A percentile compares a stretch with the other conserved stretches of the same genome.
These are phyloP conservation scores for Guadua angustifolia DNA, from an alignment of 176 grass and related monocot species.

Conservation along the genomic window DNA sequence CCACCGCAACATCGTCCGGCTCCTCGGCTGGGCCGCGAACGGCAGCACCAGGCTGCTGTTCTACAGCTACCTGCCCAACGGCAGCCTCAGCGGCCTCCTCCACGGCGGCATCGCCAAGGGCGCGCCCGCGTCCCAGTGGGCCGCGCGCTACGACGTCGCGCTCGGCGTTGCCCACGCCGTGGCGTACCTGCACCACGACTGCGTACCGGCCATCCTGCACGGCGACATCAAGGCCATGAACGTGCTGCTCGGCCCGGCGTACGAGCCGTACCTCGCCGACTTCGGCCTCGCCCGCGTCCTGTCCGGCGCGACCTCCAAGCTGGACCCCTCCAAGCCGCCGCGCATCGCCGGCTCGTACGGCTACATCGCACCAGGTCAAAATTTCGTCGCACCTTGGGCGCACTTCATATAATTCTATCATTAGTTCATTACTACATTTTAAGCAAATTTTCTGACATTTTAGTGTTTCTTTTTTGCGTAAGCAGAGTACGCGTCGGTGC, in stretches of 20 bases:
- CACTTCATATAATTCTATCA: neutral
- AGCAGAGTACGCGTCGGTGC: slow-evolving; percentile 91
- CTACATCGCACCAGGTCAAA: slow-evolving; percentile 89
- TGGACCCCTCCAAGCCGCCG: slow-evolving; percentile 48
- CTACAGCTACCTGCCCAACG: slow-evolving; percentile 88
- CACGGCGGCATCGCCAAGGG: slow-evolving; percentile 62
- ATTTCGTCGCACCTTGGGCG: neutral
- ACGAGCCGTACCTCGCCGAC: slow-evolving; percentile 95
- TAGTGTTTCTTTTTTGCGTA: neutral
- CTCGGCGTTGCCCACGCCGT: slow-evolving; percentile 85
- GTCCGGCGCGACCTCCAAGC: slow-evolving; percentile 40
- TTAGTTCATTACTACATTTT: neutral
- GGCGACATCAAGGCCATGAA: slow-evolving; percentile 97
- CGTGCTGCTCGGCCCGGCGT: slow-evolving; percentile 73
- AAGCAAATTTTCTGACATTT: neutral
- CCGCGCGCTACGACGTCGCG: slow-evolving; percentile 66
- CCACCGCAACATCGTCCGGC: slow-evolving; percentile 89
- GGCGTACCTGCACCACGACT: slow-evolving; percentile 95
- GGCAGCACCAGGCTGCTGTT: slow-evolving; percentile 70
- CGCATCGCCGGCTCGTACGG: slow-evolving; percentile 87
- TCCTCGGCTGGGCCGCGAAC: slow-evolving; percentile 85
- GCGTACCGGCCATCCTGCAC: slow-evolving; percentile 92
- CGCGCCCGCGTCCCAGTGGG: slow-evolving; percentile 59
- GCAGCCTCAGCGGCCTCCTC: slow-evolving; percentile 80
- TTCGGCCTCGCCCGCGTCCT: slow-evolving; percentile 94